These are phyloP conservation scores for Ceratorhiza oryzae-sativae DNA, from an alignment of 1,284 basidiomycete genomes.

Conservation along the genomic window DNA sequence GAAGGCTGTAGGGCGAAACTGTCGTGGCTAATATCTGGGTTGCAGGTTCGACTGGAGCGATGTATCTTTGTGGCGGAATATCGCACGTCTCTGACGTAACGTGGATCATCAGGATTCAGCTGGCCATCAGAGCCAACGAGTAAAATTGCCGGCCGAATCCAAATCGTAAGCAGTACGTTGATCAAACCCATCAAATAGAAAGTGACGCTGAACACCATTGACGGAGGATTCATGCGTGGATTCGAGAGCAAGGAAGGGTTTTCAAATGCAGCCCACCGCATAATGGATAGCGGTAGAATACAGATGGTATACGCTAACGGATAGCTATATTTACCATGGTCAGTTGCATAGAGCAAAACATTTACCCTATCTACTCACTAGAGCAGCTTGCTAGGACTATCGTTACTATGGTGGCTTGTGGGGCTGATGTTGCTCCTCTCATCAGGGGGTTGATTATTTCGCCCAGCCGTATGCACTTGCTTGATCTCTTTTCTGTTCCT, in stretches of 20 bases:
- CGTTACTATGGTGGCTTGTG: not conserved
- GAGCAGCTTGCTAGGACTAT: conserved; percentile 14
- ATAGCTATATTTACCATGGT: not conserved
- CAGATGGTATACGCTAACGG: conserved; percentile 26
- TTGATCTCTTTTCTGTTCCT: not conserved
- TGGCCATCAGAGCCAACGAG: conserved; percentile 11
- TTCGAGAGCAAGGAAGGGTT: not conserved
- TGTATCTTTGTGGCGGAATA: not conserved
- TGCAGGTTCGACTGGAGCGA: not conserved
- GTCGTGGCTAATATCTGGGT: not conserved
- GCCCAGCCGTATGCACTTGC: not conserved
- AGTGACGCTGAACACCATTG: conserved; percentile 31
- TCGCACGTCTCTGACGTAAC: not conserved
- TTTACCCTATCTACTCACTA: conserved; percentile 1
- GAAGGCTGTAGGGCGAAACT: not conserved
- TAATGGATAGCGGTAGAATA: conserved; percentile 20
- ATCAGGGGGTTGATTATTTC: not conserved
- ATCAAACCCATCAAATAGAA: conserved; percentile 36
- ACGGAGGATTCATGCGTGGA: conserved; percentile 5
- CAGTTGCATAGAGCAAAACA: too few relatives aligned
- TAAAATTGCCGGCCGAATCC: conserved; percentile 13
- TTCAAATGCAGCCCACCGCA: conserved; percentile 27
- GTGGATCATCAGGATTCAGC: conserved; percentile 5
- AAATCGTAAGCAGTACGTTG: conserved; percentile 20
- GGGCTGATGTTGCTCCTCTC: not conserved